These are phyloP conservation scores for Boletus sensibilis DNA, from an alignment of 768 basidiomycete genomes.

Conservation along the genomic window DNA sequence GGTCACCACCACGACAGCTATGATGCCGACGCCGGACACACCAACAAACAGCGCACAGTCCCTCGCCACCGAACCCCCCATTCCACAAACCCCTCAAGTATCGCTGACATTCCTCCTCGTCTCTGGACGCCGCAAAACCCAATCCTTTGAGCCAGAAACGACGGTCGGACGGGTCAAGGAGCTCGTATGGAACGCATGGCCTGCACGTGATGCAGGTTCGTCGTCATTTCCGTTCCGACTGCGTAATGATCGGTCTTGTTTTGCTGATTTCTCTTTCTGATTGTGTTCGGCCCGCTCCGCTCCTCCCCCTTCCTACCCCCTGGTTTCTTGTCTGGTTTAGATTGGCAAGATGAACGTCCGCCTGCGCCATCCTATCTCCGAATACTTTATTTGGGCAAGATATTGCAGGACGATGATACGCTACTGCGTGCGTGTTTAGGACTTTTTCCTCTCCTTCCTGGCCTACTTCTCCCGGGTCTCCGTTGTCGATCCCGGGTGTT, in stretches of 20 bases:
- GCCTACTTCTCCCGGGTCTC: neutral
- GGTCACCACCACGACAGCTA: neutral
- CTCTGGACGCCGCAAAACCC: conserved; percentile 63
- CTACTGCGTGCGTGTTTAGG: conserved; percentile 53
- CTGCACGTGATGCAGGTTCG: conserved; percentile 48
- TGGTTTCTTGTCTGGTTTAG: conserved; percentile 32
- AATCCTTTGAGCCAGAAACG: conserved; percentile 73
- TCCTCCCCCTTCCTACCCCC: too few relatives aligned
- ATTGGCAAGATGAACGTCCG: conserved; percentile 78
- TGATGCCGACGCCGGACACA: conserved; percentile 6
- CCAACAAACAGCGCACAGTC: conserved; percentile 4
- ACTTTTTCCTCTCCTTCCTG: neutral
- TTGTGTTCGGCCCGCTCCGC: neutral
- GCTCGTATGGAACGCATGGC: conserved; percentile 83
- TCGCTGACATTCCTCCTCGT: conserved; percentile 71
- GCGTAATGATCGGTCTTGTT: conserved; percentile 14
- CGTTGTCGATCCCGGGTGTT: neutral
- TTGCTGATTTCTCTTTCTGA: conserved; percentile 1
- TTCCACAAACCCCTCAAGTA: conserved; percentile 64
- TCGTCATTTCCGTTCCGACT: conserved; percentile 9
- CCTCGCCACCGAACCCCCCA: conserved; percentile 8
- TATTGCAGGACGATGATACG: conserved; percentile 83
- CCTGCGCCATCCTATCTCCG: conserved; percentile 76
- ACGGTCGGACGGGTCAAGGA: conserved; percentile 80
- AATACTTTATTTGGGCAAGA: conserved; percentile 72